These are phyloP conservation scores for Amphirosellinia nigrospora DNA, from an alignment of 495 filamentous ascomycete species.

Conservation along the genomic window DNA sequence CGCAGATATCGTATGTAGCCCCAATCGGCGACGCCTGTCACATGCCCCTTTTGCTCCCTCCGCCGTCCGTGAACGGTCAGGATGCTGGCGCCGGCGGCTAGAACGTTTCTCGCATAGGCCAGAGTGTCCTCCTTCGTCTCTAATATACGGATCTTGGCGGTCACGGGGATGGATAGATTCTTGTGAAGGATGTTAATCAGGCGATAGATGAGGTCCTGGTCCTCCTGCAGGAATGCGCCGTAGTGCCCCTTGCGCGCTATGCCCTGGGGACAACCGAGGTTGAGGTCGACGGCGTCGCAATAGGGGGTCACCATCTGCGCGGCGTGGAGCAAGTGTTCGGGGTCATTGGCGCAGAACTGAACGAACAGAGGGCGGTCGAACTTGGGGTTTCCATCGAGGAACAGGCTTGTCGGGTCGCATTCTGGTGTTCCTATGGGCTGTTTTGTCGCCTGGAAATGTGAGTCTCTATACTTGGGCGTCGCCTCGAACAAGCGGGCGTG, in stretches of 20 bases:
- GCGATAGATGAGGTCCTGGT: slow-evolving; percentile 78
- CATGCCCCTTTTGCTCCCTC: slow-evolving; percentile 93
- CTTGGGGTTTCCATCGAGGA: slow-evolving; percentile 83
- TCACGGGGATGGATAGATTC: slow-evolving; percentile 79
- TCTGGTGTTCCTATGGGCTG: slow-evolving; percentile 29
- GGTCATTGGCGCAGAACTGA: slow-evolving; percentile 95
- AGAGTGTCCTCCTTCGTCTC: slow-evolving; percentile 86
- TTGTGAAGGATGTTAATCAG: slow-evolving; percentile 80
- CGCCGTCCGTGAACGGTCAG: slow-evolving; percentile 89
- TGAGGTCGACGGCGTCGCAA: slow-evolving; percentile 95
- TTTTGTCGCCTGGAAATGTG: slow-evolving; percentile 74
- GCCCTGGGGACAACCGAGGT: slow-evolving; percentile 96
- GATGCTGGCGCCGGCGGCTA: slow-evolving; percentile 88
- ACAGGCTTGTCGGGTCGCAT: slow-evolving; percentile 37
- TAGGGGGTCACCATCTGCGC: slow-evolving; percentile 77
- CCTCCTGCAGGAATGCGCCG: slow-evolving; percentile 92
- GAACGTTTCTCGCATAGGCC: slow-evolving; percentile 85
- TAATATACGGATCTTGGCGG: slow-evolving; percentile 91
- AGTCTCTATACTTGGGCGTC: slow-evolving; percentile 72
- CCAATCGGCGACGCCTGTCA: slow-evolving; percentile 96
- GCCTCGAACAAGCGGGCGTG: slow-evolving; percentile 86
- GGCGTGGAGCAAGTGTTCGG: slow-evolving; percentile 75
- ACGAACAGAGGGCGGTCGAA: slow-evolving; percentile 90
- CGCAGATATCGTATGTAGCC: slow-evolving; percentile 78
- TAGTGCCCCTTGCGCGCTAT: slow-evolving; percentile 92